Evolutionary conservation across 306 rosid genomes (phyloP).

Genomic region (Corylus americana): DNA sequence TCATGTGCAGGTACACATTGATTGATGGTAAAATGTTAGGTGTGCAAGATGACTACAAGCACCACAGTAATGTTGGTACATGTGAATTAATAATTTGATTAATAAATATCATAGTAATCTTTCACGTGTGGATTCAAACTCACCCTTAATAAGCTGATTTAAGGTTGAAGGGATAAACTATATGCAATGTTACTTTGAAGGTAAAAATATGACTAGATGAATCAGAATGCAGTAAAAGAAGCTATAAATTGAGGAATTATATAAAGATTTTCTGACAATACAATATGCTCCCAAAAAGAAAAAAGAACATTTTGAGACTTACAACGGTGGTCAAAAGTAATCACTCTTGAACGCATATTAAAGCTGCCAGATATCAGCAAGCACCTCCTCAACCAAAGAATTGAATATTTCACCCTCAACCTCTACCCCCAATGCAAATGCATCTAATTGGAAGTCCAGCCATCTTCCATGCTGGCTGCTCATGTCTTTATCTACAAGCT

Average conservation of each 20-base stretch:
- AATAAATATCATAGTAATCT: no score
- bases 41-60: no score
- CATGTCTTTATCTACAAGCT: conserved; percentile 90
- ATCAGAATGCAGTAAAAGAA: conserved; percentile 4
- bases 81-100: no score
- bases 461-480: conserved; percentile 73
- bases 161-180: no score
- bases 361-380: conserved; percentile 46
- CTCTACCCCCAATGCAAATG: conserved; percentile 61
- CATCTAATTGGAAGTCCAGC: conserved; percentile 73
- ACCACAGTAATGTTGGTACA: no score
- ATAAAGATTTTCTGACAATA: background rate
- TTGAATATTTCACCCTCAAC: conserved; percentile 58
- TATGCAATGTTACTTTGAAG: no score
- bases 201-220: background rate
- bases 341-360: conserved; percentile 13
- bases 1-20: no score
- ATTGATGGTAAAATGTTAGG: no score
- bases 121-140: no score
- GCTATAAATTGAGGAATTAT: background rate
- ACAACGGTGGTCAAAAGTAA: conserved; percentile 10
- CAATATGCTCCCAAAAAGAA: background rate
- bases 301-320: conserved; percentile 1
- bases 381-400: conserved; percentile 72
- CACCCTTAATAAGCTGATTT: no score